Base-by-base conservation (phyloP, 83 land plant species). In the Picea abies region DNA sequence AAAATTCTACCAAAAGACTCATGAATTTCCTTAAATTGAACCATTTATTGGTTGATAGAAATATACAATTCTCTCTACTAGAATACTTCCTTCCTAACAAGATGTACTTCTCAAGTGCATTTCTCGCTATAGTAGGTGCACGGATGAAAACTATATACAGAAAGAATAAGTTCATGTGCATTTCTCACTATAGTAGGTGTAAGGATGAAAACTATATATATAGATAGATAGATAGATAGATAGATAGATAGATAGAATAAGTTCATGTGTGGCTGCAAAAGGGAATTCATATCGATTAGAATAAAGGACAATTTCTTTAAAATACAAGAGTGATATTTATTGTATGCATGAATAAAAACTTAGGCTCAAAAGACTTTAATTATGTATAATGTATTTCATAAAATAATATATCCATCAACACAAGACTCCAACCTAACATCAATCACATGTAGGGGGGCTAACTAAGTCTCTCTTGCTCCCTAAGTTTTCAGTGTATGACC, bases 401-500 rank as follows among this genome's bases (percentile, higher is more conserved):
- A 75, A 39, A 56, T 47, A 15, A 47, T n/a, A 16, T 47, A 22
- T 22, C 49, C 23, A 47, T 75, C 29, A 75, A 8, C 78, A 23
- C 78, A 47, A 23, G 22, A 6, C 44, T 41, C 7, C 23, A 6
- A n/a, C 3, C 52, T 39, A 39, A 41, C 49, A 72, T 72, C 49
- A 71, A 39, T 71, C 78, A 47, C 60, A 60, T 47, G 78, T 75
- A 47, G 58, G 76, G 41, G 76, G 76, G 17, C 52, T 71, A 44
- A 77, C 52, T 6, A 52, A 77, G 29, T 77, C 79, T 25, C 52
- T 77, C 61, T 61, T 77, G 79, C 79, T 77, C 32, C 79, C 79
- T 77, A 77, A 52, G 35, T 49, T 44, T 77, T 77, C 62, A 23
- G 79, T 23, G 62, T 77, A 77, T 12, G 79, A 77, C 79, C 52